phyloP scores from a whole-genome alignment of 1,284 basidiomycete genomes.

The Microbotryum saponariae region DNA sequence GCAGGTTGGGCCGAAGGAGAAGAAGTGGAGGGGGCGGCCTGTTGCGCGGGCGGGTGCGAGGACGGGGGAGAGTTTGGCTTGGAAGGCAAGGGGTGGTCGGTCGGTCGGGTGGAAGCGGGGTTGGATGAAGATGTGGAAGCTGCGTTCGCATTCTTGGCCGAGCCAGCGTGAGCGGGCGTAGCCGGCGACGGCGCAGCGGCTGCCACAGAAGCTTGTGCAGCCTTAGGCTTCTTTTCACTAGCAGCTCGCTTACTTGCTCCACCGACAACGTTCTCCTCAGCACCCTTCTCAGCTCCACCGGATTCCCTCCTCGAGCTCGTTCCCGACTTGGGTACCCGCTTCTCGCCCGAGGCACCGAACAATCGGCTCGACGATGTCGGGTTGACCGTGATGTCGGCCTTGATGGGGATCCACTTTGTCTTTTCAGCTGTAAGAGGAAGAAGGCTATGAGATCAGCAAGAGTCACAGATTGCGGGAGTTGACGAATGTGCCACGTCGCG shows the following conservation, averaged over 20 bases:
- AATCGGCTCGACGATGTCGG: not conserved
- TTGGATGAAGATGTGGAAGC: not conserved
- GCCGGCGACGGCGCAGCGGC: not conserved
- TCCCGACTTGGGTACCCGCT: not conserved
- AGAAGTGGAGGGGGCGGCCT: not conserved
- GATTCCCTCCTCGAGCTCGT: not conserved
- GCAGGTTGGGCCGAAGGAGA: constrained; percentile 5
- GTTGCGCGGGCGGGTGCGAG: too few species aligned
- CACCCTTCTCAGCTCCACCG: not conserved
- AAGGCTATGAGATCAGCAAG: not conserved
- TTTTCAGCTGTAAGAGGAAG: constrained; percentile 13
- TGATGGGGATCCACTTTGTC: constrained; percentile 29
- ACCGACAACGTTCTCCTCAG: constrained; percentile 8
- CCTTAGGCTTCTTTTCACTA: constrained; percentile 5
- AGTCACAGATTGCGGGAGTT: too few species aligned
- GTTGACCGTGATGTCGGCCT: constrained; percentile 26
- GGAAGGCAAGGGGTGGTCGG: not conserved
- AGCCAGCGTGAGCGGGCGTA: not conserved
- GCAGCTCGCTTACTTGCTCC: not conserved
- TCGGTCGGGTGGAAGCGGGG: constrained; percentile 1
- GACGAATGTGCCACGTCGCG: too few species aligned
- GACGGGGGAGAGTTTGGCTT: not conserved
- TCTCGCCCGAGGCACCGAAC: not conserved
- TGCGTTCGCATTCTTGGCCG: constrained; percentile 1
- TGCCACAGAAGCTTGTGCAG: not conserved